Evolutionary conservation across 139 green algal species (phyloP), one percentile per base, ranked within the genome.

Genomic region (Asterochloris erici): DNA sequence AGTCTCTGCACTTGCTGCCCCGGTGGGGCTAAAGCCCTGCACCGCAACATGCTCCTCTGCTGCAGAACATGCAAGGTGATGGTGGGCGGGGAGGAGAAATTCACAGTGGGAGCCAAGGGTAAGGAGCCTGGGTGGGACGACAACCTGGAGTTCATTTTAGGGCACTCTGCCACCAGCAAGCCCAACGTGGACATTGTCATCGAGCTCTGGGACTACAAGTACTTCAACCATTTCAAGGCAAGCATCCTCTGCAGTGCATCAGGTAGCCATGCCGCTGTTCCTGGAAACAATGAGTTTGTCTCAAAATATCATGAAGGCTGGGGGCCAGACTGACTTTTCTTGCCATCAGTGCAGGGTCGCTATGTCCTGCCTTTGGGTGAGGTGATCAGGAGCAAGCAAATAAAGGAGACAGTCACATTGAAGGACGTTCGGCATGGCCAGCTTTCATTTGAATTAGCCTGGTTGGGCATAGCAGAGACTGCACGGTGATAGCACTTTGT

Each of bases 71-170:
- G 74, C 21, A 75, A 83, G 69, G 83, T 83, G 54, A 81, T 14
- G 19, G 77, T 86, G 0, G 29, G 60, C 9, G 78, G 77, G 10
- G 68, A 86, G 76, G 29, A 73, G 11, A 86, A 86, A 70, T 63
- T 61, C 54, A 83, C 70, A 61, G 54, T 63, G 0, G 10, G 62
- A 15, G 83, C 28, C 0, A 63, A 80, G 21, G 78, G 77, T 21
- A 47, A 38, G 14, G 70, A 83, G 38, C 70, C 83, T n/a, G 62
- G 27, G 23, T 73, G 83, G 13, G 60, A 75, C n/a, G 78, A 86
- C 14, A 68, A 27, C 11, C 62, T 86, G 70, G 83, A 83, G 77
- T 86, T 86, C 63, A 63, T 83, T 54, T 54, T 86, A 60, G 83
- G 83, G 82, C 62, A 90, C 14, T 28, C 61, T 76, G 15, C 74